phyloP scores from a whole-genome alignment of 305 asterid genomes.

The Ajuga reptans region DNA sequence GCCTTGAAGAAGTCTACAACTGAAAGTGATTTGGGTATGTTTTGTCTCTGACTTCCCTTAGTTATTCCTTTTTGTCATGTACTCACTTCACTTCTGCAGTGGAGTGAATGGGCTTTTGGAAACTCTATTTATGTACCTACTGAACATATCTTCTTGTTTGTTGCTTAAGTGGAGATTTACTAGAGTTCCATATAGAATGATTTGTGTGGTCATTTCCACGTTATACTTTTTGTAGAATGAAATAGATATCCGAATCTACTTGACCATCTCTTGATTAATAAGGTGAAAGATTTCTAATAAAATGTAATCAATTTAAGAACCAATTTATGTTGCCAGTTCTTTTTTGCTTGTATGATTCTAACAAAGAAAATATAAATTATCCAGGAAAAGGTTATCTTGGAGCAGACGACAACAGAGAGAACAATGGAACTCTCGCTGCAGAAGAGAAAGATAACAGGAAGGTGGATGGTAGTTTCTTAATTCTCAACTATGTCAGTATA shows the following conservation, averaged over 20 bases:
- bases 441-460: constrained; percentile 54
- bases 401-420: constrained; percentile 37
- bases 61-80: not conserved
- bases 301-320: constrained; percentile 5
- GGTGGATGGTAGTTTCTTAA: constrained; percentile 65
- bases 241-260: constrained; percentile 13
- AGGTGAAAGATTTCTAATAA: not conserved
- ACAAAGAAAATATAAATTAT: constrained; percentile 4
- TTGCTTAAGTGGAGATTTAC: constrained; percentile 11
- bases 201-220: not conserved
- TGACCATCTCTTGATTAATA: not conserved
- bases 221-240: constrained; percentile 2
- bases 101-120: not conserved
- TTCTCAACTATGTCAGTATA: constrained; percentile 23
- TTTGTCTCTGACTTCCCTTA: not conserved
- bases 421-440: constrained; percentile 41
- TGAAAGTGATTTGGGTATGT: constrained; percentile 38
- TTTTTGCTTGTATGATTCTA: constrained; percentile 22
- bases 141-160: constrained; percentile 2
- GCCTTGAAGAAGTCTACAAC: constrained; percentile 32
- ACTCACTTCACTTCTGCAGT: not conserved
- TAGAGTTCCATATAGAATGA: constrained; percentile 1
- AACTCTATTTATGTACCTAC: not conserved
- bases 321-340: constrained; percentile 9
- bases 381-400: constrained; percentile 29